Evolutionary conservation across 257 asterid genomes (phyloP), one percentile per base, ranked within the genome.

Genomic region (Phtheirospermum japonicum): DNA sequence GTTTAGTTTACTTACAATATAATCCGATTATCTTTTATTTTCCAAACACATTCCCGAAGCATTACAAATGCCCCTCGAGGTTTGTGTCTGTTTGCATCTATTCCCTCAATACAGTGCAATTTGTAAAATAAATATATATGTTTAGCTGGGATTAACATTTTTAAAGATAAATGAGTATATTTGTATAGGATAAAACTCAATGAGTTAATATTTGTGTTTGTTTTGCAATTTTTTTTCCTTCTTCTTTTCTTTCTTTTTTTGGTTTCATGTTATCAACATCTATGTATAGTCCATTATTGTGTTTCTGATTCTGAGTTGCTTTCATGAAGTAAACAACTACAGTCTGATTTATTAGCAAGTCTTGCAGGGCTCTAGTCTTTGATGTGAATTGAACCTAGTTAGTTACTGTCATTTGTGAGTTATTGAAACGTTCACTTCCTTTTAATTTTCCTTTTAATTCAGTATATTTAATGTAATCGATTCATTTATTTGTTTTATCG

Each of bases 391-490:
- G 60, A 34, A 17, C 65, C 56, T 37, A 9, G 23, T 13, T 20
- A 28, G 16, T 55, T 51, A 12, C 18, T 9, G 9, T 52, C 34
- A 50, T 56, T 34, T 49, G 30, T 33, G 48, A 55, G 52, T 36
- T 19, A 28, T 18, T 36, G 12, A 50, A 8, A 18, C 34, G 31
- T 48, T 66, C 55, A 54, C 63, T 70, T 54, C 61, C 34, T 43
- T 30, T 65, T 34, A 6, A 31, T 72, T 42, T 58, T 28, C 63
- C 58, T 61, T 46, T 45, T 49, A n/a, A 16, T 33, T 52, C 14
- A 16, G 17, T 59, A 51, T 31, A 5, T 40, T 51, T 48, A 13
- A 7, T n/a, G n/a, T n/a, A n/a, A n/a, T n/a, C n/a, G n/a, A n/a
- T n/a, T n/a, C n/a, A n/a, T n/a, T n/a, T n/a, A n/a, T n/a, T n/a